phyloP scores from a whole-genome alignment of 495 filamentous ascomycete genomes.

The Astrothelium macrocarpum region DNA sequence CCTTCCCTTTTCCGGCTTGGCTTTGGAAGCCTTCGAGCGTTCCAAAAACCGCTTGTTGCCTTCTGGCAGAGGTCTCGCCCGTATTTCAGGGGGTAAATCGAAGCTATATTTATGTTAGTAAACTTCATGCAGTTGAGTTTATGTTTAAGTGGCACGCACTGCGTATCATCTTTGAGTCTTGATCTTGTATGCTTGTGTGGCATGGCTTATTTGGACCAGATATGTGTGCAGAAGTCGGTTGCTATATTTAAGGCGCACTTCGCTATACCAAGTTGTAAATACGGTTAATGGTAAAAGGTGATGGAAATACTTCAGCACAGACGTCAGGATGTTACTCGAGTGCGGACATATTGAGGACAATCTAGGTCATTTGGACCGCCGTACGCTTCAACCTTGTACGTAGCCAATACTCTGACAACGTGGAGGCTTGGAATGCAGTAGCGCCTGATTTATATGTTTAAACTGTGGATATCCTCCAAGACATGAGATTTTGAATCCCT shows the following conservation, averaged over 20 bases:
- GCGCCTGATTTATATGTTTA: background rate
- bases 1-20: conserved; percentile 39
- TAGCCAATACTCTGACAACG: background rate
- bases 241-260: no score
- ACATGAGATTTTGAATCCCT: no score
- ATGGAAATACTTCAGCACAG: background rate
- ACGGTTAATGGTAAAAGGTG: background rate
- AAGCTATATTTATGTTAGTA: background rate
- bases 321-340: no score
- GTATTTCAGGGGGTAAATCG: background rate
- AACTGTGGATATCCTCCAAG: no score
- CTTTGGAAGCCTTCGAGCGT: background rate
- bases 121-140: background rate
- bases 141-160: background rate
- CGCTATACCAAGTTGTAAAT: background rate
- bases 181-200: background rate
- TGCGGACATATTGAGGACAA: no score
- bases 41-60: background rate
- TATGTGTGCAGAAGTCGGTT: background rate
- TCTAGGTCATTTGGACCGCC: no score
- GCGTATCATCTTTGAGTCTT: background rate
- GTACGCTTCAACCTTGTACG: no score
- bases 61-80: background rate
- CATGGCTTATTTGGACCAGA: background rate
- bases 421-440: background rate